A percentile compares a stretch with the other conserved stretches of the same genome.
Conservation (phyloP, 768 basidiomycete genomes). For the Leccinum imitatum region DNA sequence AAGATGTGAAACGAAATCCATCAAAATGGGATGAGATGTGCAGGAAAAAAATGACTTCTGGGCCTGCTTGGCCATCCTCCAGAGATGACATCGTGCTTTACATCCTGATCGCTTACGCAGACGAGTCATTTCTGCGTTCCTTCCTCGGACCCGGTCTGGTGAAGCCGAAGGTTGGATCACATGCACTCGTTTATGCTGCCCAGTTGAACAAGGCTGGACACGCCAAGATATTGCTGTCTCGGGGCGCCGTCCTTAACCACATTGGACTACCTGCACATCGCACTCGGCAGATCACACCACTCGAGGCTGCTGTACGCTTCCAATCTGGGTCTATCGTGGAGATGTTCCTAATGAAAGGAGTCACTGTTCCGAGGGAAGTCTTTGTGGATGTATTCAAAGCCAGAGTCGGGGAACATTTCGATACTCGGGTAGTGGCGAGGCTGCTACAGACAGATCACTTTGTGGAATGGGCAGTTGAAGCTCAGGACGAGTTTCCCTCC, state of each 20-base stretch:
- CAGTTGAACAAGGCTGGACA: background rate
- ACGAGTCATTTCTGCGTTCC: background rate
- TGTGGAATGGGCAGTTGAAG: background rate
- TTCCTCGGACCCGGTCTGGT: background rate
- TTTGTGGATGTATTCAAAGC: background rate
- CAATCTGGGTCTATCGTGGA: background rate
- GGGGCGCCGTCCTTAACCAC: background rate
- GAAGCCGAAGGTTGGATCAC: background rate
- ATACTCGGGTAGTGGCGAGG: background rate
- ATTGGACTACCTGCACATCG: background rate
- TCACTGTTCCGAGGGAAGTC: background rate
- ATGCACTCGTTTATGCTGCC: background rate
- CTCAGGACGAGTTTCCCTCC: background rate
- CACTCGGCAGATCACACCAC: background rate
- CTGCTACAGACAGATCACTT: background rate
- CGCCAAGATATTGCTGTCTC: background rate
- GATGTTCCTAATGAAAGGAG: background rate
- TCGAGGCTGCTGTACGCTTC: background rate
- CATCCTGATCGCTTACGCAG: background rate
- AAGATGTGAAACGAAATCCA: background rate
- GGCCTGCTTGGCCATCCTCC: background rate
- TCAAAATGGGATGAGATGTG: constrained; percentile 5
- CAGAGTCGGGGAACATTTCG: background rate
- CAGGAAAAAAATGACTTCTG: background rate
- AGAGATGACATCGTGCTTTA: constrained; percentile 3